phyloP scores from a whole-genome alignment of 345 rosid species.

The Gossypium mustelinum region DNA sequence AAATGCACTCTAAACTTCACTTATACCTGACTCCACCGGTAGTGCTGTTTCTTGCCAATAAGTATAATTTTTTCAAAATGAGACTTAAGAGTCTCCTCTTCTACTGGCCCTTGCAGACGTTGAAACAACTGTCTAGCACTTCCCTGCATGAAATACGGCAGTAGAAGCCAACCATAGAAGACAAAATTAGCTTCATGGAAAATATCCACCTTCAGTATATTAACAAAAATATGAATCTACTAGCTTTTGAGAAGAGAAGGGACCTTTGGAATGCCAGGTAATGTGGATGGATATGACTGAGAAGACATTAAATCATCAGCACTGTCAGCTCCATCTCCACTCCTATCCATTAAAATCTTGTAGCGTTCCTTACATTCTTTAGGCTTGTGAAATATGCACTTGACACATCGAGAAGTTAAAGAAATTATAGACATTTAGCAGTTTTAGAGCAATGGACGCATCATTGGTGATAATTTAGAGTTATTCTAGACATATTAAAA shows the following conservation, averaged over 20 bases:
- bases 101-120: constrained; percentile 92
- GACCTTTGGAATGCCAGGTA: constrained; percentile 99
- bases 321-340: constrained; percentile 95
- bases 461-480: neutral
- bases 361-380: constrained; percentile 97
- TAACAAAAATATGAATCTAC: constrained; percentile 12
- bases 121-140: constrained; percentile 98
- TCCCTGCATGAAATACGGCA: constrained; percentile 59
- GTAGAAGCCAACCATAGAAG: constrained; percentile 15
- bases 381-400: constrained; percentile 89
- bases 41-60: constrained; percentile 69
- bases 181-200: constrained; percentile 11
- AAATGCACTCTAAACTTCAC: neutral
- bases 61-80: constrained; percentile 89
- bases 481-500: neutral
- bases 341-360: constrained; percentile 81
- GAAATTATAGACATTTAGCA: neutral
- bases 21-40: constrained; percentile 64
- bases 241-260: constrained; percentile 5
- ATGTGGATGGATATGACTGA: constrained; percentile 66
- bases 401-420: constrained; percentile 19
- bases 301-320: constrained; percentile 80
- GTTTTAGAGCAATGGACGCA: neutral
- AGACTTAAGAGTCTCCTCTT: constrained; percentile 86
- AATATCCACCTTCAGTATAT: constrained; percentile 4